Conservation (phyloP, 164 flowering plant genomes). For the Stephania cephalantha region DNA sequence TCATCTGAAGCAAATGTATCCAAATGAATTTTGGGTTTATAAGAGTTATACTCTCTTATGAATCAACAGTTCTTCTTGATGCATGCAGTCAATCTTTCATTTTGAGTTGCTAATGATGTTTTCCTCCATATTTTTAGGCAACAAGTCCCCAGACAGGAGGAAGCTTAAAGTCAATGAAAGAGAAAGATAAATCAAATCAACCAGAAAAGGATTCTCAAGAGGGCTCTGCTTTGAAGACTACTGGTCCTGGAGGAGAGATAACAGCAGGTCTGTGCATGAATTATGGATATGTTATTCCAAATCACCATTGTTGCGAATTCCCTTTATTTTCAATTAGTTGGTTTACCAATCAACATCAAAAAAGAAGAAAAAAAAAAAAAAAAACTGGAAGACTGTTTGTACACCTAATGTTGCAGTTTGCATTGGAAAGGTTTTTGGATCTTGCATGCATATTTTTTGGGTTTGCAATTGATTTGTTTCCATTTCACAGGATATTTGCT, state of each 20-base stretch:
- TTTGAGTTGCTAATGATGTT: not conserved
- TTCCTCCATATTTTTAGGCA: conserved; percentile 40
- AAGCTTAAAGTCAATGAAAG: conserved; percentile 83
- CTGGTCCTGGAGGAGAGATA: conserved; percentile 91
- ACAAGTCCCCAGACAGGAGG: conserved; percentile 92
- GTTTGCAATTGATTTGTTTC: not conserved
- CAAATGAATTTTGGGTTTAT: not conserved
- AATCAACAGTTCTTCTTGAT: not conserved
- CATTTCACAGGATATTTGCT: conserved; percentile 57
- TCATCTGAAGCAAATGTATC: not conserved
- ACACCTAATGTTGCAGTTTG: too few relatives aligned
- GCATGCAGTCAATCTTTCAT: not conserved
- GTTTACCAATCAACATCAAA: not conserved
- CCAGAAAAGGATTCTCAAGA: conserved; percentile 78
- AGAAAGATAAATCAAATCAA: conserved; percentile 71
- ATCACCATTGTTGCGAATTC: not conserved
- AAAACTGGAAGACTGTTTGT: too few relatives aligned
- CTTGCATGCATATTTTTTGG: not conserved
- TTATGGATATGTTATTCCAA: not conserved
- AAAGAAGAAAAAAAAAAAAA: too few relatives aligned
- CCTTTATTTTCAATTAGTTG: not conserved
- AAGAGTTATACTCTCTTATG: not conserved
- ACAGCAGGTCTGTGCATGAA: conserved; percentile 66
- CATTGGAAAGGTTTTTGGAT: too few relatives aligned
- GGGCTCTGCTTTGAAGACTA: conserved; percentile 65